Conservation (phyloP, 2,329 filamentous ascomycete species). For the Corinectria fuckeliana region DNA sequence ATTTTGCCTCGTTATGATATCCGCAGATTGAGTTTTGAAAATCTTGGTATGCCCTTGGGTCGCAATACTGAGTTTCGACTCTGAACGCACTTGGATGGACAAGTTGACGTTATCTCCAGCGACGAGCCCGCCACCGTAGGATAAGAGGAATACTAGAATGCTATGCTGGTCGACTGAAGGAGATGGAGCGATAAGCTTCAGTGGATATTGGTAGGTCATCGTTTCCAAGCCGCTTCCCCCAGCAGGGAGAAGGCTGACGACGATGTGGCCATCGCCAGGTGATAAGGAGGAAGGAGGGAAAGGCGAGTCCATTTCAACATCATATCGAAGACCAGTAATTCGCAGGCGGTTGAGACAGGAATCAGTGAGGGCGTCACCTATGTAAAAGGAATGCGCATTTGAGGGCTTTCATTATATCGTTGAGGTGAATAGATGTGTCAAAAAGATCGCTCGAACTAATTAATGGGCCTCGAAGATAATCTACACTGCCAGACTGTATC, state of each 20-base stretch:
- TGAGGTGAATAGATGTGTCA: neutral
- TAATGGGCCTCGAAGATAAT: constrained; percentile 23
- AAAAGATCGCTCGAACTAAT: constrained; percentile 4
- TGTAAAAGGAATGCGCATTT: neutral
- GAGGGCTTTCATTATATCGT: neutral
- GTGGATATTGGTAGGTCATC: constrained; percentile 88
- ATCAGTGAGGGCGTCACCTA: neutral
- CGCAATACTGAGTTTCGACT: constrained; percentile 71
- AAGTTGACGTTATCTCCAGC: constrained; percentile 84
- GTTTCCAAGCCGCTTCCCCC: constrained; percentile 73
- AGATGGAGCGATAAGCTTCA: constrained; percentile 88
- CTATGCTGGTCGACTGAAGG: constrained; percentile 69
- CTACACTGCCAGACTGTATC: too few relatives aligned
- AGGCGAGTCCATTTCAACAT: constrained; percentile 64
- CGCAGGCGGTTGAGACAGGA: neutral
- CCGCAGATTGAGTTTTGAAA: constrained; percentile 75
- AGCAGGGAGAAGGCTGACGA: constrained; percentile 75
- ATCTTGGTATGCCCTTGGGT: constrained; percentile 91
- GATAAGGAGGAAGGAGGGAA: constrained; percentile 76
- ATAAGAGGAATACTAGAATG: constrained; percentile 85
- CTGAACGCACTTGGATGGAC: constrained; percentile 66
- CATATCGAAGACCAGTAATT: constrained; percentile 25
- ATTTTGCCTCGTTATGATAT: constrained; percentile 64
- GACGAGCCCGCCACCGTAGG: constrained; percentile 92
- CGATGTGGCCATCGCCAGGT: constrained; percentile 79